Percentiles rank a stretch among this genome's conserved stretches.
These are phyloP conservation scores for Penicillium sp. DNA, from an alignment of 2,329 filamentous ascomycete species.

Conservation along the genomic window DNA sequence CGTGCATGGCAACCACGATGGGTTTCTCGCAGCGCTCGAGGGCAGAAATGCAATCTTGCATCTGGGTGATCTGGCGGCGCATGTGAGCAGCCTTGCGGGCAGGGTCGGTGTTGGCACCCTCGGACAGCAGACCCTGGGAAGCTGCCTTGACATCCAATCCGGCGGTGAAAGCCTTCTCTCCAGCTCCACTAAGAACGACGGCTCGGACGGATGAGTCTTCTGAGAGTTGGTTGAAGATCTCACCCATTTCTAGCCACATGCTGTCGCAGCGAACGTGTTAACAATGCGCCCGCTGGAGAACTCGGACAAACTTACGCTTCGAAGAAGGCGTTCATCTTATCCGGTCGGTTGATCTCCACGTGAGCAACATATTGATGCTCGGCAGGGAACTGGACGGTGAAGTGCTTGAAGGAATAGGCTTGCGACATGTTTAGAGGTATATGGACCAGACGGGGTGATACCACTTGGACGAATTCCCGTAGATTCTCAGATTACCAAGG, in stretches of 20 bases:
- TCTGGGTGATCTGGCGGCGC: slow-evolving; percentile 67
- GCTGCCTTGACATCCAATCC: slow-evolving; percentile 79
- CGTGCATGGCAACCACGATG: slow-evolving; percentile 77
- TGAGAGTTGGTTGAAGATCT: slow-evolving; percentile 68
- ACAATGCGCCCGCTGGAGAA: not conserved
- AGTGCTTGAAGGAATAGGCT: slow-evolving; percentile 49
- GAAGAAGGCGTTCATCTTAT: slow-evolving; percentile 84
- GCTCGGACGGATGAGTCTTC: slow-evolving; percentile 67
- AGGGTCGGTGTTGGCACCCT: slow-evolving; percentile 47
- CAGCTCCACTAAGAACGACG: slow-evolving; percentile 74
- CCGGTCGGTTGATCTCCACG: slow-evolving; percentile 82
- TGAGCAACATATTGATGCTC: slow-evolving; percentile 67
- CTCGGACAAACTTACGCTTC: slow-evolving; percentile 49
- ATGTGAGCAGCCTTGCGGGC: slow-evolving; percentile 61
- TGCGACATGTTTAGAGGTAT: slow-evolving; percentile 20
- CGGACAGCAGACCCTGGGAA: slow-evolving; percentile 49
- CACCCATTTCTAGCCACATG: slow-evolving; percentile 80
- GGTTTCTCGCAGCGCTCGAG: slow-evolving; percentile 89
- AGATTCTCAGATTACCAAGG: not conserved
- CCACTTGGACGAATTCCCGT: not conserved
- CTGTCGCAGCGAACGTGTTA: slow-evolving; percentile 30
- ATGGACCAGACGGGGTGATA: not conserved
- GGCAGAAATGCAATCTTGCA: slow-evolving; percentile 71
- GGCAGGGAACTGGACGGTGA: slow-evolving; percentile 65
- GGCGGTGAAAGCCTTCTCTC: slow-evolving; percentile 76